Base-by-base conservation (phyloP, 805 yeast species). In the Saccharomycopsis guyanensis region DNA sequence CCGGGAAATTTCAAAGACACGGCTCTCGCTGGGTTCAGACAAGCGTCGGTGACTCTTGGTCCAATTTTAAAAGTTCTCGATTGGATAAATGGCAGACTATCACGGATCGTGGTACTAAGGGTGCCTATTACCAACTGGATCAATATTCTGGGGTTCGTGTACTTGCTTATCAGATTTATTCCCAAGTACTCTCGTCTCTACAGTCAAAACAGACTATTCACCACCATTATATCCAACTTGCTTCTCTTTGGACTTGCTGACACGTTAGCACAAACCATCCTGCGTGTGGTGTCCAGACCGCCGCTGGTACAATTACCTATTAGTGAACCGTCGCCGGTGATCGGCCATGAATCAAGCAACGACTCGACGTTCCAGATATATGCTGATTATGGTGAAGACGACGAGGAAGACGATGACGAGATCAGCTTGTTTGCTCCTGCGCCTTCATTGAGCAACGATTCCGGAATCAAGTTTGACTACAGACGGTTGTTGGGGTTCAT, bases 211-310 rank as follows among this genome's bases (percentile, higher is more conserved):
- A 80, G 93, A 1, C 63, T 87, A 25, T 60, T 82, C n/a, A 86
- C 96, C 13, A 85, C 88, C 32, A 75, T 86, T 49, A 75, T 80
- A 20, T 82, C 96, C 1, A 91, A 91, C 58, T 64, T 85, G 24
- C 78, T 89, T 3, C 67, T 91, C 3, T 86, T 80, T 60, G 96
- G 96, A 0, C 78, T 87, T n/a, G 88, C 97, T 0, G 97, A 91
- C 60, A 77, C 89, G 0, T 59, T 89, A 52, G 97, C 97, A 0
- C 97, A 91, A 62, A 72, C 83, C 2, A 68, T 87, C 3, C 57
- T 75, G 3, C 64, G 71, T 29, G 60, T 66, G 15, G 35, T 45
- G 19, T 8, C 12, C 31, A 46, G 12, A 48, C 55, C 15, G 56
- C 54, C 40, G 58, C 61, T n/a, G 16, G 42, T n/a, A 18, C 49